phyloP scores from a whole-genome alignment of 2,329 filamentous ascomycete species.

The Beauveria brongniartii region DNA sequence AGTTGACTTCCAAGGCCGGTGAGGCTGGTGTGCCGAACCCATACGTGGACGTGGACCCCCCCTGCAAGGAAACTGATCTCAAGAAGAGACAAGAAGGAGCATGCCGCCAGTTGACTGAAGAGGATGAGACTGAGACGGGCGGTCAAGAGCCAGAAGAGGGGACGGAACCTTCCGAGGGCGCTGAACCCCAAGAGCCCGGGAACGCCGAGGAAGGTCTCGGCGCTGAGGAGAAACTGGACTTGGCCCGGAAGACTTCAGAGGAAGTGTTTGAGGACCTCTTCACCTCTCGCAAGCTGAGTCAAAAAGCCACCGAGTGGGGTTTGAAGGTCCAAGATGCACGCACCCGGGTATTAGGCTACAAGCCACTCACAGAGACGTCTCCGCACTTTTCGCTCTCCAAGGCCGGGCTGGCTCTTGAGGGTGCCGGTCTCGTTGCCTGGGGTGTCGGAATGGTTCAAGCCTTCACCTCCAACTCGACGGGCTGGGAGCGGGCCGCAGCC shows the following conservation, averaged over 20 bases:
- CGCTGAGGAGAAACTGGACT: not conserved
- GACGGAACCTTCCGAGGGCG: not conserved
- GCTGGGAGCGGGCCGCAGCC: not conserved
- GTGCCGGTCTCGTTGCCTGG: not conserved
- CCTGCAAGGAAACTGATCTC: not conserved
- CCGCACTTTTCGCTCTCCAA: not conserved
- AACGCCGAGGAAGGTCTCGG: not conserved
- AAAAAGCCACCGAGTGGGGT: not conserved
- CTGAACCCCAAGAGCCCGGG: not conserved
- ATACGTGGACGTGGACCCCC: not conserved
- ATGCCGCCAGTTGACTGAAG: not conserved
- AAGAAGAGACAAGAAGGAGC: not conserved
- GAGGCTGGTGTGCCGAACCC: not conserved
- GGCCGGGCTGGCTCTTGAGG: not conserved
- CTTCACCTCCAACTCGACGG: not conserved
- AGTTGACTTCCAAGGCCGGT: not conserved
- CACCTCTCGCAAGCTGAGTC: not conserved
- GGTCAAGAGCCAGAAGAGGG: not conserved
- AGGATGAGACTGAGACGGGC: not conserved
- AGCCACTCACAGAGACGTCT: not conserved
- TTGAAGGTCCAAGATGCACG: not conserved
- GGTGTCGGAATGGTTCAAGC: not conserved
- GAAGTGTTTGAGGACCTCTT: not conserved
- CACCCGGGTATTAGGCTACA: not conserved
- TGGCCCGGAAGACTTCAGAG: not conserved